Evolutionary conservation across 2,329 filamentous ascomycete genomes (phyloP), one percentile per base, ranked within the genome.

Genomic region (Dactylellina parvicollis): DNA sequence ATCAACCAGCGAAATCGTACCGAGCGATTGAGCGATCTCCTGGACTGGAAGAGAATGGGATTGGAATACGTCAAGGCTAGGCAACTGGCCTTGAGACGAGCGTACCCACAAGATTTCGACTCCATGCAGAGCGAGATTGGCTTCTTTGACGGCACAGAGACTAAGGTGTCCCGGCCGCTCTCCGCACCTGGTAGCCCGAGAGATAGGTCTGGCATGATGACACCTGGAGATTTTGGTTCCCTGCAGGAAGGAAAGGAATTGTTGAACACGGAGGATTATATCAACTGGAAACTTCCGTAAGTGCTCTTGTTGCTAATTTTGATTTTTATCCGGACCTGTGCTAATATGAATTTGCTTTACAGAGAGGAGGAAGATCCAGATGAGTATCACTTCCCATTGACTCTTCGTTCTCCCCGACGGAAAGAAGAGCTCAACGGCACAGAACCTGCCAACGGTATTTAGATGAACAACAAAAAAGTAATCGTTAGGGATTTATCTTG

Each of bases 11-110:
- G 95, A 54, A 99, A 99, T 82, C 88, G 95, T 61, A 99, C 95
- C 0, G 95, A 99, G 84, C 88, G 95, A 50, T 84, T 99, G 61
- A 96, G 92, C 79, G 95, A 99, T 80, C 85, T 99, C 72, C 86
- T 99, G 40, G 95, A 99, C 83, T 99, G 95, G 95, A 98, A 98
- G 86, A 87, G 95, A 54, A 99, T 99, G 95, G 95, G 95, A 20
- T 90, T 98, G 89, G 95, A 99, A 82, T 99, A 99, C 80, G 92
- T 97, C 83, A 99, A 98, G 85, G 95, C 95, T 32, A 88, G 95
- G 52, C 95, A 98, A 81, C 83, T 99, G 79, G 95, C 95, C 22
- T 84, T 99, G 75, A 86, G 95, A 78, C 87, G 95, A 81, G 95
- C 95, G 18, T 99, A 98, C 81, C 94, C 95, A 54, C 85, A 86